Evolutionary conservation across 1,139 yeast species (phyloP).

Genomic region (Suhomyces choctaworum): DNA sequence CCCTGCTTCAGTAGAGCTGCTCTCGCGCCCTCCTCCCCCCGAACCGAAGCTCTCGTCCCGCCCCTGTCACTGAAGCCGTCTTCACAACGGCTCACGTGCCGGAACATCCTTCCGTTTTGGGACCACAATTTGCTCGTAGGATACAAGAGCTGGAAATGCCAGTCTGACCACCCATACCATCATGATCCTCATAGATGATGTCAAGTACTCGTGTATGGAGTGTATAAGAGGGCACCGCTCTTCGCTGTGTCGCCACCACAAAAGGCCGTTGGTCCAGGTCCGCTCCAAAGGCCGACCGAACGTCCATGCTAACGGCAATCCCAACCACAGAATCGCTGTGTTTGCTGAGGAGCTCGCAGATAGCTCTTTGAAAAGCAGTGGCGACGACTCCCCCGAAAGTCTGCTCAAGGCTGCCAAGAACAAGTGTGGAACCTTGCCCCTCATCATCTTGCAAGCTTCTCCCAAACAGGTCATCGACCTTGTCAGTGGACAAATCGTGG

Average conservation of each 20-base stretch:
- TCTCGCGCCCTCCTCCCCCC: too few species aligned
- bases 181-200: conserved; percentile 85
- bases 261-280: conserved; percentile 81
- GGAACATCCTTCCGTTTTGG: conserved; percentile 8
- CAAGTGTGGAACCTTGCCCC: conserved; percentile 27
- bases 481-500: conserved; percentile 44
- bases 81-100: conserved; percentile 1
- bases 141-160: too few species aligned
- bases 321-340: conserved; percentile 58
- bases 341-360: conserved; percentile 50
- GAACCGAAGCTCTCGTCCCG: too few species aligned
- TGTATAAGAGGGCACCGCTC: conserved; percentile 95
- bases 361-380: conserved; percentile 7
- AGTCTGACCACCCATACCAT: not conserved
- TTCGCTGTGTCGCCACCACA: conserved; percentile 78
- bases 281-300: conserved; percentile 84
- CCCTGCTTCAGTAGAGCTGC: too few species aligned
- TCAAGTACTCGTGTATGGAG: conserved; percentile 84
- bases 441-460: conserved; percentile 47
- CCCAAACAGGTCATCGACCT: conserved; percentile 54
- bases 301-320: conserved; percentile 46
- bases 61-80: too few species aligned
- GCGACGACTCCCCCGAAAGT: not conserved
- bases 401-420: conserved; percentile 2
- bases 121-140: conserved; percentile 10